Evolutionary conservation across 176 grass and related monocot genomes (phyloP).

Genomic region (Aegilops speltoides): DNA sequence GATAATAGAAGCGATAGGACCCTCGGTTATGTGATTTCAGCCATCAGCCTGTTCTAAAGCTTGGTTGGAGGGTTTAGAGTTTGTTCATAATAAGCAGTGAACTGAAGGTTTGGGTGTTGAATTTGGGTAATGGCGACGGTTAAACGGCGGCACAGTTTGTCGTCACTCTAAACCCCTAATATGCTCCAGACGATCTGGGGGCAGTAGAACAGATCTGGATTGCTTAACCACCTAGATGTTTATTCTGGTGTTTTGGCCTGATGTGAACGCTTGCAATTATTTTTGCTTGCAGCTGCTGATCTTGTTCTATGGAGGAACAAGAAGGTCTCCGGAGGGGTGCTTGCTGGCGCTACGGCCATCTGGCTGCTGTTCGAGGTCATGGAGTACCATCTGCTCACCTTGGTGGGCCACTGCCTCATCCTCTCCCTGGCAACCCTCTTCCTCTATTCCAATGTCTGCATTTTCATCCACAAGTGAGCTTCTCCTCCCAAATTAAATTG

Average conservation of each 20-base stretch:
- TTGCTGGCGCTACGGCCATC: constrained; percentile 51
- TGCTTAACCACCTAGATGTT: neutral
- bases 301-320: constrained; percentile 87
- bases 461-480: constrained; percentile 74
- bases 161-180: constrained; percentile 11
- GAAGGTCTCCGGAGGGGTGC: constrained; percentile 56
- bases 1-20: neutral
- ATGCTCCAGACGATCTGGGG: constrained; percentile 6
- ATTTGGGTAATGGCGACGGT: neutral
- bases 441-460: constrained; percentile 66
- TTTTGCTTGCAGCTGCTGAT: constrained; percentile 54
- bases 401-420: constrained; percentile 52
- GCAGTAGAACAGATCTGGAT: constrained; percentile 8
- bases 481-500: neutral
- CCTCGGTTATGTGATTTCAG: neutral
- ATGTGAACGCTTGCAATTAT: neutral
- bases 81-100: neutral
- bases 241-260: neutral
- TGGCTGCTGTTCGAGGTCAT: constrained; percentile 78
- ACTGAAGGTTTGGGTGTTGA: neutral
- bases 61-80: neutral
- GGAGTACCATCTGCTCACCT: constrained; percentile 59
- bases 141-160: constrained; percentile 7
- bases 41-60: neutral
- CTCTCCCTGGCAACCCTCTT: constrained; percentile 55